These are phyloP conservation scores for Solioccasus polychromus DNA, from an alignment of 768 basidiomycete species.

Conservation along the genomic window DNA sequence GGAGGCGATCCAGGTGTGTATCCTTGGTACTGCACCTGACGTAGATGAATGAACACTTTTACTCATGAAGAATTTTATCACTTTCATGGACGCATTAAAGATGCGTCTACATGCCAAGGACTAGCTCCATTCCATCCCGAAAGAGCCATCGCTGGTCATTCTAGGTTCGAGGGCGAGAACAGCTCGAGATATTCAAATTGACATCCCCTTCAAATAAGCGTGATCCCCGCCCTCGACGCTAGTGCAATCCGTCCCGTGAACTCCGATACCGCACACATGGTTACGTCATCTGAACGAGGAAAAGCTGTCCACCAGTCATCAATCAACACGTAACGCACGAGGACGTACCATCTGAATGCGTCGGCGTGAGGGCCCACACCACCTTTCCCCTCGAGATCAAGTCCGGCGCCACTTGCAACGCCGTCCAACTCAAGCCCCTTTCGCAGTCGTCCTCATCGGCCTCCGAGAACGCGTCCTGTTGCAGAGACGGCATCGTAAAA, in stretches of 20 bases:
- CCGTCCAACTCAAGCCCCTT: too few species aligned
- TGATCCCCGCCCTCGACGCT: constrained; percentile 37
- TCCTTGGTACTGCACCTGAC: neutral
- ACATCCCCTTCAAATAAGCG: too few species aligned
- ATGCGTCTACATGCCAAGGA: constrained; percentile 94
- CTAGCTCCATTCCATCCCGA: constrained; percentile 89
- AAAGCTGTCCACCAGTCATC: neutral
- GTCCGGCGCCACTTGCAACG: too few species aligned
- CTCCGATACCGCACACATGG: constrained; percentile 47
- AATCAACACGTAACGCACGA: neutral
- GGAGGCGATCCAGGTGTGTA: constrained; percentile 86
- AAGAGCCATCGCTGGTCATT: constrained; percentile 92
- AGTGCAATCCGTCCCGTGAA: constrained; percentile 41
- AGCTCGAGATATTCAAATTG: too few species aligned
- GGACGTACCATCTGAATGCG: neutral
- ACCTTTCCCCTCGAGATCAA: neutral
- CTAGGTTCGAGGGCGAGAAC: constrained; percentile 89
- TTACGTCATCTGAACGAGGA: constrained; percentile 38
- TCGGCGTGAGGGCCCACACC: neutral
- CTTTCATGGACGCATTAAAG: constrained; percentile 97
- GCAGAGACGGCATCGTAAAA: too few species aligned
- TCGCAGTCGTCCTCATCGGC: too few species aligned
- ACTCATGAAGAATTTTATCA: constrained; percentile 83
- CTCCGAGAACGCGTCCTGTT: too few species aligned
- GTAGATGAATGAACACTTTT: neutral